phyloP scores from a whole-genome alignment of 208 protist genomes.

The Leishmania braziliensis region DNA sequence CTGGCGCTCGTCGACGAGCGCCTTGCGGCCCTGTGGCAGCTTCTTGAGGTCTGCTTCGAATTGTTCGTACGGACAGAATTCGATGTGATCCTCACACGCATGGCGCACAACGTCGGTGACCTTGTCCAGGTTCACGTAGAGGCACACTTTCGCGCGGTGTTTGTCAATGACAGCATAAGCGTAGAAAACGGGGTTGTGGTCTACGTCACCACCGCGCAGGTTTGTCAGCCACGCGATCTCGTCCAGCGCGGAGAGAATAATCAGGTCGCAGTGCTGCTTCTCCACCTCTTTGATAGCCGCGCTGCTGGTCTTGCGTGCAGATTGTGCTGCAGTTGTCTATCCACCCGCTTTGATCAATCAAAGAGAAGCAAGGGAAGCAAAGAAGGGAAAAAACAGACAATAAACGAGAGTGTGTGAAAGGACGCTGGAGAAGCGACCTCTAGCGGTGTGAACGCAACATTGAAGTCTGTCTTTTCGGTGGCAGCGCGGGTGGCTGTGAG shows the following conservation, averaged over 20 bases:
- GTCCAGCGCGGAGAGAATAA: constrained; percentile 89
- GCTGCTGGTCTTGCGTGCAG: background rate
- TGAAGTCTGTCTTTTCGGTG: background rate
- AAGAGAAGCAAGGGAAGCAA: background rate
- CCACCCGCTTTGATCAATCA: background rate
- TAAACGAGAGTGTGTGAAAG: background rate
- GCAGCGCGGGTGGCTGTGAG: background rate
- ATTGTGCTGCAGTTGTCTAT: background rate
- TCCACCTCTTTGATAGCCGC: background rate
- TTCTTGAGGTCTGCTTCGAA: constrained; percentile 56
- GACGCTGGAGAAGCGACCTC: background rate
- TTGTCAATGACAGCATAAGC: constrained; percentile 75
- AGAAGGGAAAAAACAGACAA: background rate
- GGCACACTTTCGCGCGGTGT: constrained; percentile 36
- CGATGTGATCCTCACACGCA: constrained; percentile 31
- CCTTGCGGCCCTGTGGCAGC: constrained; percentile 39
- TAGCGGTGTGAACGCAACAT: background rate
- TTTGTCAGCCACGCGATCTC: constrained; percentile 59
- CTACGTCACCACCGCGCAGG: background rate
- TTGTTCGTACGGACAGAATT: constrained; percentile 76
- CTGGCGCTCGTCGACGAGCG: constrained; percentile 72
- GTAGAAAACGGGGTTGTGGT: constrained; percentile 90
- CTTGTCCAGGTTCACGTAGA: constrained; percentile 37
- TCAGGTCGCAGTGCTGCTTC: constrained; percentile 46
- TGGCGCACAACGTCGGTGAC: constrained; percentile 31